Conservation (phyloP, 2,329 filamentous ascomycete genomes). For the Stagonosporopsis tanaceti region DNA sequence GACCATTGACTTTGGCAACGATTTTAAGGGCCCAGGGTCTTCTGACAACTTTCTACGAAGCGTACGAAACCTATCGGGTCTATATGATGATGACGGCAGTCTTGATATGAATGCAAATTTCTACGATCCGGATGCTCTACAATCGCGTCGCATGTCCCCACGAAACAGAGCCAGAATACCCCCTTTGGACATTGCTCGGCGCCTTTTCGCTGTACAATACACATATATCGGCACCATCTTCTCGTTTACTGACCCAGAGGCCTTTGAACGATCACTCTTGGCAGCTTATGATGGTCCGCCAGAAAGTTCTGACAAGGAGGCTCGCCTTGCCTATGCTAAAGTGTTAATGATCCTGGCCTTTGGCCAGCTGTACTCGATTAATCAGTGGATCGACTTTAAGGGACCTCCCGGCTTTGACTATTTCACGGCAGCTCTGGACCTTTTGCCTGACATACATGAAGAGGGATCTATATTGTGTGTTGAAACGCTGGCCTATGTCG, state of each 20-base stretch:
- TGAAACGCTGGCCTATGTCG: conserved; percentile 9
- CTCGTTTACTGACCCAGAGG: conserved; percentile 8
- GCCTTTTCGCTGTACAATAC: conserved; percentile 10
- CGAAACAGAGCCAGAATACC: conserved; percentile 4
- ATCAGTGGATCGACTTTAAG: conserved; percentile 13
- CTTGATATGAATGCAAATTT: conserved; percentile 10
- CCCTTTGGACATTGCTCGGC: conserved; percentile 7
- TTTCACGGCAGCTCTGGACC: conserved; percentile 12
- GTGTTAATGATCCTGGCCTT: conserved; percentile 11
- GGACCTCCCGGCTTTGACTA: conserved; percentile 10
- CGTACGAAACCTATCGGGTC: conserved; percentile 8
- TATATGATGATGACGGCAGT: conserved; percentile 9
- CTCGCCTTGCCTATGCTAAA: conserved; percentile 7
- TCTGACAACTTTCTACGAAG: conserved; percentile 12
- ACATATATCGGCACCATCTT: conserved; percentile 11
- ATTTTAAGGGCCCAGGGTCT: conserved; percentile 8
- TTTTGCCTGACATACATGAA: conserved; percentile 10
- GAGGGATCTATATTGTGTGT: conserved; percentile 8
- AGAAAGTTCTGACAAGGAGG: conserved; percentile 1
- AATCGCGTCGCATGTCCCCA: conserved; percentile 7
- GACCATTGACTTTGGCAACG: neutral
- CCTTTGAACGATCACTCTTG: conserved; percentile 7
- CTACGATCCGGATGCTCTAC: conserved; percentile 13
- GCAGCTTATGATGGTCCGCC: conserved; percentile 6
- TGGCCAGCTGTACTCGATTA: conserved; percentile 11